Evolutionary conservation across 1,284 basidiomycete species (phyloP), one percentile per base, ranked within the genome.

Genomic region (Trichosporon inkin): DNA sequence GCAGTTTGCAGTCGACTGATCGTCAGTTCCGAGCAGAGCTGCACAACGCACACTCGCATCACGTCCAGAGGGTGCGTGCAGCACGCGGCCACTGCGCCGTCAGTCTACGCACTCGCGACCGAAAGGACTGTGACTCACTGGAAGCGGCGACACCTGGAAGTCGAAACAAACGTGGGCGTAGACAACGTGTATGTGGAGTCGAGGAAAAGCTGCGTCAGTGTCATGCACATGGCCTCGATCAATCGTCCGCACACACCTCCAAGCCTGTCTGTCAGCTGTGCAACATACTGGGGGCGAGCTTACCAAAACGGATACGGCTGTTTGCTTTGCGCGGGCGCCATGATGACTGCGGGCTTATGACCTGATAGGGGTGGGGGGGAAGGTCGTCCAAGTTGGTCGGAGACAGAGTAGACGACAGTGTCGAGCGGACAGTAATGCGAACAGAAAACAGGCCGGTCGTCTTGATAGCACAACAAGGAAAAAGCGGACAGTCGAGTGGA

Each of bases 11-110:
- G 70, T n/a, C 75, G 74, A 14, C 76, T 78, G 36, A 16, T 10
- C 7, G 34, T 58, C 32, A 58, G 57, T 39, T 20, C 11, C n/a
- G 8, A 8, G 10, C 16, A 41, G 10, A 17, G 16, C 14, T 22
- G 5, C 17, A 24, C 11, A 37, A 62, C 76, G 55, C 62, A 91
- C 90, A 92, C 89, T 84, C 91, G 89, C 61, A 88, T 87, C 58
- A 92, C 81, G 76, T 93, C 90, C 52, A 92, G 78, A 32, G 90
- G 90, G 79, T 93, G 90, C 0, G 90, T 92, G 72, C 84, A 88
- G 68, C 84, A 87, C 55, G 90, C 88, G 39, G 90, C 90, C 86
- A 92, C 90, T 92, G 63, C 7, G 4, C 28, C 24, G 47, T 56
- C 19, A 47, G 40, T n/a, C 41, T 36, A 44, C 51, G 61, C 19